Evolutionary conservation across 129 eudicot genomes (phyloP), one percentile per base, ranked within the genome.

Genomic region (Erigeron canadensis): DNA sequence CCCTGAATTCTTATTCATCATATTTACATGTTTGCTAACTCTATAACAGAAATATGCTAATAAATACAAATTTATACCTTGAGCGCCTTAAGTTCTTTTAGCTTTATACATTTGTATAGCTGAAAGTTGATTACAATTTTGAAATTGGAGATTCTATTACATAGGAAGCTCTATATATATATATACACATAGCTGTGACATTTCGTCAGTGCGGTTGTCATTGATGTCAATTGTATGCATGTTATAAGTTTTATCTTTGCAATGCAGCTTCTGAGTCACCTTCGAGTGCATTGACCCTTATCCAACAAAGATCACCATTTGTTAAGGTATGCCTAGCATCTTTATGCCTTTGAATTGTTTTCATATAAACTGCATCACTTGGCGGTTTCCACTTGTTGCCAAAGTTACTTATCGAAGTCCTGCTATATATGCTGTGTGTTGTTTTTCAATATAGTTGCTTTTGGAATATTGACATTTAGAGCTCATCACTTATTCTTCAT

Each of bases 231-330:
- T 75, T 45, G 43, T 75, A 38, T 61, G 38, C 48, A 19, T 65
- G 34, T 45, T 9, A 15, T 57, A 70, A 68, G 63, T 34, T 70
- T 69, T 76, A 21, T 10, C 13, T 71, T 1, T 56, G 18, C 0
- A 3, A 40, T 79, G 81, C 95, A 92, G 97, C 87, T 75, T 90
- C 87, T 65, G 89, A 86, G 63, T 87, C 96, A 28, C 67, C 84
- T 28, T 65, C 96, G 47, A 73, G 58, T 82, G 82, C 73, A 59
- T 75, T 90, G 80, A 67, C 81, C 58, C 79, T 95, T 70, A 76
- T 95, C 59, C 99, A 95, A 76, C 99, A 88, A 78, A 84, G 99
- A 69, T 95, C 99, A 63, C 99, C 99, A 0, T 83, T 90, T 55
- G 81, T 90, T 21, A 90, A 90, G 97, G 99, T 95, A 67, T 59